These are phyloP conservation scores for Wallacemonas sp. DNA, from an alignment of 208 protist genomes.

Conservation along the genomic window DNA sequence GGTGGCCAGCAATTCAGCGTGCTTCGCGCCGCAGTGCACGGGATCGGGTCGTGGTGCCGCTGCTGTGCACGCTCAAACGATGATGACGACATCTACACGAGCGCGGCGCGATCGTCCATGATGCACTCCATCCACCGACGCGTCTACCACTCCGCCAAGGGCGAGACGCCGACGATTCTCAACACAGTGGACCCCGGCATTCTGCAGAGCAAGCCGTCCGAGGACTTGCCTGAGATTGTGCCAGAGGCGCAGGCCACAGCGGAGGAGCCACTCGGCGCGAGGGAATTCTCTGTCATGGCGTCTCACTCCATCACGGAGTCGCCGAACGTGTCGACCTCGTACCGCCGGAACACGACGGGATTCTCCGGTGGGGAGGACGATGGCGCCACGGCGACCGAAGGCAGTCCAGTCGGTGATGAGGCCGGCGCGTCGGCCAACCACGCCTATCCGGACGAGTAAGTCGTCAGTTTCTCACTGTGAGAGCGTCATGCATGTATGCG, in stretches of 20 bases:
- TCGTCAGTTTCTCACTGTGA: too few relatives aligned
- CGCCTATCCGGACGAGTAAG: too few relatives aligned
- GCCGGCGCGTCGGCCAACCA: too few relatives aligned
- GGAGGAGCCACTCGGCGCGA: background rate
- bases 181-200: constrained; percentile 3
- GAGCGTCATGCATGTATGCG: too few relatives aligned
- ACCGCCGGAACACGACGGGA: too few relatives aligned
- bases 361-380: too few relatives aligned
- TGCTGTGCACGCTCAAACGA: background rate
- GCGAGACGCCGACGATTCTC: constrained; percentile 15
- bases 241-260: too few relatives aligned
- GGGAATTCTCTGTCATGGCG: constrained; percentile 5
- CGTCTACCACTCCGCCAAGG: constrained; percentile 9
- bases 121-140: constrained; percentile 16
- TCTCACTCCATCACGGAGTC: constrained; percentile 1
- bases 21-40: constrained; percentile 6
- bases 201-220: constrained; percentile 1
- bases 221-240: background rate
- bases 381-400: too few relatives aligned
- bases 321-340: background rate
- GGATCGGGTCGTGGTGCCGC: constrained; percentile 10
- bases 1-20: constrained; percentile 55
- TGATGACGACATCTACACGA: background rate
- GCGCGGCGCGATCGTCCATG: background rate
- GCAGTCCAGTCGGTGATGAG: too few relatives aligned